Percentiles rank a stretch among this genome's conserved stretches.
These are phyloP conservation scores for Parasarocladium wereldwijsianum DNA, from an alignment of 2,329 filamentous ascomycete genomes.

Conservation along the genomic window DNA sequence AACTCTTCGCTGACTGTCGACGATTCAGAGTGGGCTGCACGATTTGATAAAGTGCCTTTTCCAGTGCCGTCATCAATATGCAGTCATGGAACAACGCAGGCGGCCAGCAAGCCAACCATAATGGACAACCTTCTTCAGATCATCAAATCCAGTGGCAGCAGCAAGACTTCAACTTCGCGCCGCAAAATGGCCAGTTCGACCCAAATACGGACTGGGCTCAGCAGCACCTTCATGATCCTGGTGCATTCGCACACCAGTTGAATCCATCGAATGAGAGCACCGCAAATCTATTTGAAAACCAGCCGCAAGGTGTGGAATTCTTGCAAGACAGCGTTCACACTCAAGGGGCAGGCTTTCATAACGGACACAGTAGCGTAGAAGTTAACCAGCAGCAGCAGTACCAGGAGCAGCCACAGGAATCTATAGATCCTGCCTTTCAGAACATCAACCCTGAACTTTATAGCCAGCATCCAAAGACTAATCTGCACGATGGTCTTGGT, in stretches of 20 bases:
- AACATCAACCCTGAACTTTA: conserved; percentile 23
- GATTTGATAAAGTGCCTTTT: too few species aligned
- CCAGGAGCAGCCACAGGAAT: conserved; percentile 17
- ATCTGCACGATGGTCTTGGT: conserved; percentile 13
- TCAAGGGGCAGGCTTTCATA: conserved; percentile 15
- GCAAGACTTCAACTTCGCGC: conserved; percentile 17
- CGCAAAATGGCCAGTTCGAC: conserved; percentile 22
- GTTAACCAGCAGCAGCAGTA: conserved; percentile 21
- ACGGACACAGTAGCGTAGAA: too few species aligned
- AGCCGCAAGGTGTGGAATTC: conserved; percentile 18
- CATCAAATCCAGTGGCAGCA: conserved; percentile 16
- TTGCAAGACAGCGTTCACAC: conserved; percentile 14
- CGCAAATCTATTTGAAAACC: conserved; percentile 19
- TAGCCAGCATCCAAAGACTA: conserved; percentile 18
- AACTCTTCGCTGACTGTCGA: too few species aligned
- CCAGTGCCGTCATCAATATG: too few species aligned
- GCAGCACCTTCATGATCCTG: conserved; percentile 18
- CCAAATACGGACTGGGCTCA: conserved; percentile 23
- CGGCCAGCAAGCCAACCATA: conserved; percentile 21
- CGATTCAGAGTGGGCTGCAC: too few species aligned
- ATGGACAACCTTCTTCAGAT: conserved; percentile 8
- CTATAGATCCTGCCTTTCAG: conserved; percentile 21
- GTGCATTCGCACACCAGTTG: conserved; percentile 8
- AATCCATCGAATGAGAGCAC: not conserved
- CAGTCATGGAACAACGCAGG: conserved; percentile 22